phyloP scores from a whole-genome alignment of 768 basidiomycete species.

The Xerocomellus intermedius region DNA sequence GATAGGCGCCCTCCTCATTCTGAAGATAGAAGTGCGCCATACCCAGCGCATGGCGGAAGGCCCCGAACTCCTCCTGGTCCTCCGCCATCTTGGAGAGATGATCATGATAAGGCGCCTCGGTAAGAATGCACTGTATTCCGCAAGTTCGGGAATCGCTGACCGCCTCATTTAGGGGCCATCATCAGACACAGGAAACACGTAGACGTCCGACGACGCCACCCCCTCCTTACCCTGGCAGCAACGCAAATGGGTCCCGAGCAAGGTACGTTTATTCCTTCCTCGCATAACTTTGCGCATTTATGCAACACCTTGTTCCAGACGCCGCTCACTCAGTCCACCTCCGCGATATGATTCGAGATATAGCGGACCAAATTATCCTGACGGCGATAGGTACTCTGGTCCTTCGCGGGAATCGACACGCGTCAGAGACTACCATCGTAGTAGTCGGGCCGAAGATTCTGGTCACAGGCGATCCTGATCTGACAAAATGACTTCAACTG shows the following conservation, averaged over 20 bases:
- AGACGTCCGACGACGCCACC: constrained; percentile 53
- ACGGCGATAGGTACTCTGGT: constrained; percentile 52
- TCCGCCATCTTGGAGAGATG: constrained; percentile 55
- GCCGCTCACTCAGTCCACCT: constrained; percentile 71
- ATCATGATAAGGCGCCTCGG: constrained; percentile 63
- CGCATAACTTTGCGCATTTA: background rate
- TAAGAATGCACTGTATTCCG: constrained; percentile 29
- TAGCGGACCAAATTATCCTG: constrained; percentile 38
- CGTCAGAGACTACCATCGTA: constrained; percentile 42
- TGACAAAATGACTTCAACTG: constrained; percentile 1
- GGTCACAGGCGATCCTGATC: constrained; percentile 29
- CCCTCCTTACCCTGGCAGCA: constrained; percentile 49
- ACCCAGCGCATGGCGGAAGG: constrained; percentile 49
- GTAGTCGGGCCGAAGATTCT: constrained; percentile 31
- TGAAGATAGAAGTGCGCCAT: constrained; percentile 40
- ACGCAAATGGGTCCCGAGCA: constrained; percentile 41
- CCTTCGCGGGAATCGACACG: constrained; percentile 31
- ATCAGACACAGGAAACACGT: constrained; percentile 35
- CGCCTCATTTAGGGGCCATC: constrained; percentile 8
- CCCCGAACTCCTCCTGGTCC: constrained; percentile 56
- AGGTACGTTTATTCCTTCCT: constrained; percentile 30
- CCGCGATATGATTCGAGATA: constrained; percentile 54
- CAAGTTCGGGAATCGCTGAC: background rate
- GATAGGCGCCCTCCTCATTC: constrained; percentile 47
- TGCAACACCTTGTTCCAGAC: constrained; percentile 36